Evolutionary conservation across 768 basidiomycete genomes (phyloP).

Genomic region (Asterophora lycoperdoides): DNA sequence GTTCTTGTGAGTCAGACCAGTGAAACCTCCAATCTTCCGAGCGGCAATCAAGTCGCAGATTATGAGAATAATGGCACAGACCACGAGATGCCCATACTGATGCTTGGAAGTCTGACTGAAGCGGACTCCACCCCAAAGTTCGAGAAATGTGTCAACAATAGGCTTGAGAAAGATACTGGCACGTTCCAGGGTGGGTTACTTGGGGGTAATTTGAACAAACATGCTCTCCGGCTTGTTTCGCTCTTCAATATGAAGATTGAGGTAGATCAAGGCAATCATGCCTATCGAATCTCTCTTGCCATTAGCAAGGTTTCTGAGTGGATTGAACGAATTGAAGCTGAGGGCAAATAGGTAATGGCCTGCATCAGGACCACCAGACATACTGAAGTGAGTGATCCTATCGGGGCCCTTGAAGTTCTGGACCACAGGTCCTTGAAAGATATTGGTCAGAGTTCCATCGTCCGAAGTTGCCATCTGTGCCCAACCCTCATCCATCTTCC

Average conservation of each 20-base stretch:
- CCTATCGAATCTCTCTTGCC: slow-evolving; percentile 26
- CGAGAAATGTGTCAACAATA: slow-evolving; percentile 24
- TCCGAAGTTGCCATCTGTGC: background rate
- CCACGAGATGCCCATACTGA: slow-evolving; percentile 3
- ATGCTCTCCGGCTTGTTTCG: slow-evolving; percentile 30
- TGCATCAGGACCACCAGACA: slow-evolving; percentile 6
- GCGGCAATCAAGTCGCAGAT: slow-evolving; percentile 28
- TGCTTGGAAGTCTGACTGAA: slow-evolving; percentile 7
- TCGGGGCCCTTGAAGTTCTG: slow-evolving; percentile 14
- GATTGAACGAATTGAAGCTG: slow-evolving; percentile 24
- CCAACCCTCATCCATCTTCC: slow-evolving; percentile 19
- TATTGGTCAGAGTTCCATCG: slow-evolving; percentile 15
- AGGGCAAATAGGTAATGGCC: slow-evolving; percentile 28
- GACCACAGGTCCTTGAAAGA: slow-evolving; percentile 24
- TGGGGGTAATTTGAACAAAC: slow-evolving; percentile 30
- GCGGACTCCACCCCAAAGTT: slow-evolving; percentile 12
- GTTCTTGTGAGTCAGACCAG: slow-evolving; percentile 3
- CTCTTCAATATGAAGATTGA: slow-evolving; percentile 30
- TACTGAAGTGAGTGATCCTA: slow-evolving; percentile 16
- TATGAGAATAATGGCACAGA: slow-evolving; percentile 15
- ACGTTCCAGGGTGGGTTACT: slow-evolving; percentile 26
- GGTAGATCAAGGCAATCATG: slow-evolving; percentile 28
- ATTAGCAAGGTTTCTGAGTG: background rate
- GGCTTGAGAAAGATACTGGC: slow-evolving; percentile 24
- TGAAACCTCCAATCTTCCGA: slow-evolving; percentile 23